Percentiles rank a stretch among this genome's conserved stretches.
These are phyloP conservation scores for Epichloe glyceriae DNA, from an alignment of 2,329 filamentous ascomycete species.

Conservation along the genomic window DNA sequence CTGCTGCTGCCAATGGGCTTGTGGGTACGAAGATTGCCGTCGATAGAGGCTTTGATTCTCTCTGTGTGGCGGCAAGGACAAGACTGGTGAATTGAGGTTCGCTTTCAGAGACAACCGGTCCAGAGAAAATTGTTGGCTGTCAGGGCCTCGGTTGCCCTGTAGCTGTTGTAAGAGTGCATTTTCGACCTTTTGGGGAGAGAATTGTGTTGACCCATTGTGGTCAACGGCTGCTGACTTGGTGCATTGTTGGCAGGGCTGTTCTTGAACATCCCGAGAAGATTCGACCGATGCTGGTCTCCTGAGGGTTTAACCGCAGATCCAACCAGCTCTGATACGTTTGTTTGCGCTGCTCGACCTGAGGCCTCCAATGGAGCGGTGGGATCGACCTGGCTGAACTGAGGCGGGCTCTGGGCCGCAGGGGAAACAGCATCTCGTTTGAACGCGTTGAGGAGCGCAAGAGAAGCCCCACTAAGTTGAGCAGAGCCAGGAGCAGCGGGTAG, in stretches of 20 bases:
- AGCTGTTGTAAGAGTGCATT: neutral
- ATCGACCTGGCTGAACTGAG: neutral
- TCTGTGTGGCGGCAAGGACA: constrained; percentile 8
- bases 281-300: constrained; percentile 28
- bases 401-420: neutral
- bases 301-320: constrained; percentile 14
- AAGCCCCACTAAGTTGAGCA: constrained; percentile 26
- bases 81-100: constrained; percentile 6
- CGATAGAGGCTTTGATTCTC: neutral
- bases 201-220: neutral
- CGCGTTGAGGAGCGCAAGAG: constrained; percentile 30
- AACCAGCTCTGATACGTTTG: constrained; percentile 16
- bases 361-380: neutral
- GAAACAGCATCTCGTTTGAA: constrained; percentile 23
- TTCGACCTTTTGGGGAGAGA: neutral
- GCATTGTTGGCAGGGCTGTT: constrained; percentile 14
- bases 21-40: constrained; percentile 8
- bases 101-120: constrained; percentile 12
- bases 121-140: constrained; percentile 6
- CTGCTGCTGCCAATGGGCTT: neutral
- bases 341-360: neutral
- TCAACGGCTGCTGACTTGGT: neutral
- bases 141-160: neutral
- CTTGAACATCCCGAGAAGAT: constrained; percentile 43
- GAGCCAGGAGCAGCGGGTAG: constrained; percentile 8